These are phyloP conservation scores for Marvania coccoides DNA, from an alignment of 139 green algal species.

Conservation along the genomic window DNA sequence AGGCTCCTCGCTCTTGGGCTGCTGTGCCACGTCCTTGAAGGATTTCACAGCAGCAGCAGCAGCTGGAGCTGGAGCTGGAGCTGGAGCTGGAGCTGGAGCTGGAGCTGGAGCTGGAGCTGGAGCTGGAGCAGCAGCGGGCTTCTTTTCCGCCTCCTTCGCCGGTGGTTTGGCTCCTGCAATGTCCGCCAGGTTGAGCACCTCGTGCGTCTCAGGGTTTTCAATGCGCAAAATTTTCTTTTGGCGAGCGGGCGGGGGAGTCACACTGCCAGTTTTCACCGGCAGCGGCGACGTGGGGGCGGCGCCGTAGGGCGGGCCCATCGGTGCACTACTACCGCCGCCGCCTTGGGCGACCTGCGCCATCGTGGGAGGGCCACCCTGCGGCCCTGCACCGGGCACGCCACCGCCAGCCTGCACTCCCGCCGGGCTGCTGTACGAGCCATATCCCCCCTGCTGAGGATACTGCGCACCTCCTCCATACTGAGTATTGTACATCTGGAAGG, in stretches of 20 bases:
- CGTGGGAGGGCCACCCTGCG: too few relatives aligned
- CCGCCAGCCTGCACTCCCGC: not conserved
- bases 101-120: not conserved
- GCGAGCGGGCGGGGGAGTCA: not conserved
- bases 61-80: not conserved
- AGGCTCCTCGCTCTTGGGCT: not conserved
- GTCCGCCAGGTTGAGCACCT: conserved; percentile 14
- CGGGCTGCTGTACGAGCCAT: not conserved
- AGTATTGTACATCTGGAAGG: too few relatives aligned
- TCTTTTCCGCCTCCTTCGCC: not conserved
- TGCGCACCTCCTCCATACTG: too few relatives aligned
- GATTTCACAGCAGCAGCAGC: not conserved
- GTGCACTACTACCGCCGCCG: not conserved
- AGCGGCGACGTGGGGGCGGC: not conserved
- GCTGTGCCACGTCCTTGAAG: not conserved
- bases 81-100: not conserved
- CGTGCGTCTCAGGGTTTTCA: conserved; percentile 22
- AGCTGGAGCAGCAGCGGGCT: not conserved
- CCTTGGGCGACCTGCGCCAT: not conserved
- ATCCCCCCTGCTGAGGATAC: too few relatives aligned
- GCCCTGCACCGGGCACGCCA: not conserved
- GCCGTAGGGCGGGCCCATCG: not conserved
- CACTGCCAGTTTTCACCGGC: not conserved
- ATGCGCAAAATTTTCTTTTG: conserved; percentile 21
- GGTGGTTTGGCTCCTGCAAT: not conserved